Conservation (phyloP, 2,329 filamentous ascomycete genomes). For the Phaeophleospora eucalypticola region DNA sequence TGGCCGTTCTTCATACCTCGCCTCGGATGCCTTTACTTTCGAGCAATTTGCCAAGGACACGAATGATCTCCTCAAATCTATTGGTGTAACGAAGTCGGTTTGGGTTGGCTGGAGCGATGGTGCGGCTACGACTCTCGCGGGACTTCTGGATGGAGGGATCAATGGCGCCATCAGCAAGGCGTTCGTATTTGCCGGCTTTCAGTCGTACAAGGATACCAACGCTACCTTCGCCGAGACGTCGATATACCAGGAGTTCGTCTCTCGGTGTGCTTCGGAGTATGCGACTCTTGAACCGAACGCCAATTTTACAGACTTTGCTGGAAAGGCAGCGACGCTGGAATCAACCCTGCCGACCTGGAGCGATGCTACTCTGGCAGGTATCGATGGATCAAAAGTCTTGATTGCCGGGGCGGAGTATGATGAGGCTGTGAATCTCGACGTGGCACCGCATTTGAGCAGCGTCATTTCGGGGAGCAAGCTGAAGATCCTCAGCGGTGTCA, state of each 20-base stretch:
- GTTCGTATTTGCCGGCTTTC: conserved; percentile 39
- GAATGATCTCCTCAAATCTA: conserved; percentile 30
- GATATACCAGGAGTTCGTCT: conserved; percentile 36
- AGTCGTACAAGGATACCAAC: conserved; percentile 35
- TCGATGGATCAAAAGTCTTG: conserved; percentile 28
- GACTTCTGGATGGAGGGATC: conserved; percentile 34
- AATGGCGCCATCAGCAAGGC: conserved; percentile 37
- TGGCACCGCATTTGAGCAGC: conserved; percentile 34
- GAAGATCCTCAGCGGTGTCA: conserved; percentile 37
- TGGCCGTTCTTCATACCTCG: conserved; percentile 38
- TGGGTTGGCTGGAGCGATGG: conserved; percentile 44
- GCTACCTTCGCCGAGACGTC: conserved; percentile 32
- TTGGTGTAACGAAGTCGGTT: conserved; percentile 32
- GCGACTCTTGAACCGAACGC: conserved; percentile 34
- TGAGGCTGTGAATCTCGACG: conserved; percentile 41
- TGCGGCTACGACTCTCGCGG: conserved; percentile 37
- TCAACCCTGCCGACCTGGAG: conserved; percentile 34
- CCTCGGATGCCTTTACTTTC: conserved; percentile 38
- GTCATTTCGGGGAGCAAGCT: conserved; percentile 39
- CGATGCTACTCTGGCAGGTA: conserved; percentile 20
- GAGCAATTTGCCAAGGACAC: conserved; percentile 38
- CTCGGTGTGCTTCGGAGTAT: conserved; percentile 38
- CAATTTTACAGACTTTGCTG: conserved; percentile 37
- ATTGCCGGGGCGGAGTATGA: conserved; percentile 32
- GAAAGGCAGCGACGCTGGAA: conserved; percentile 38